Conservation (phyloP, 352 stramenopile species). For the Globisporangium canariense region DNA sequence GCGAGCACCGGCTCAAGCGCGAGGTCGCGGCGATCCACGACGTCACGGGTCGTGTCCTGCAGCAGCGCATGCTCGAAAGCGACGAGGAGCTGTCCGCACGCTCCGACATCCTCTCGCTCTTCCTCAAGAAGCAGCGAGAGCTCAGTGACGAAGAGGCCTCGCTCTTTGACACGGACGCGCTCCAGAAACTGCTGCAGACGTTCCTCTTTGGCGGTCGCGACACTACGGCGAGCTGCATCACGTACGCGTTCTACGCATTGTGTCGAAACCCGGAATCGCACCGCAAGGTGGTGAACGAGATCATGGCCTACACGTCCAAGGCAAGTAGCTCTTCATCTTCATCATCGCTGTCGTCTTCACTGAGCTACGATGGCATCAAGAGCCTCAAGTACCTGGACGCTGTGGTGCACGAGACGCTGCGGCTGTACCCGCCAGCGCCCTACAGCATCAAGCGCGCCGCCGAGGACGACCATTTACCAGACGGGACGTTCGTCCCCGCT, state of each 20-base stretch:
- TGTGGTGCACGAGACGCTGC: too few species aligned
- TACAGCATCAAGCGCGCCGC: conserved; percentile 57
- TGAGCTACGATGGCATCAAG: conserved; percentile 32
- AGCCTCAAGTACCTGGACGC: too few species aligned
- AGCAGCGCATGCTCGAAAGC: conserved; percentile 32
- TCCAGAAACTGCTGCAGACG: conserved; percentile 24
- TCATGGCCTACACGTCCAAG: not conserved
- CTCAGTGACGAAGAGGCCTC: conserved; percentile 19
- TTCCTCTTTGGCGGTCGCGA: conserved; percentile 45
- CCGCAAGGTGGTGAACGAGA: conserved; percentile 1
- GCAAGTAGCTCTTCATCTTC: too few species aligned
- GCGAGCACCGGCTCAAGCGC: conserved; percentile 39
- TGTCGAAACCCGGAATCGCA: conserved; percentile 2
- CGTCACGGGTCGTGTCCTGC: conserved; percentile 42
- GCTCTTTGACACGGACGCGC: conserved; percentile 26
- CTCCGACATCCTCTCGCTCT: conserved; percentile 48
- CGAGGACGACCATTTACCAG: conserved; percentile 7
- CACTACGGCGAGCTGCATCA: conserved; percentile 26
- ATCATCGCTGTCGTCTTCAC: not conserved
- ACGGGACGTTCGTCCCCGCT: conserved; percentile 28
- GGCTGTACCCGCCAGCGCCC: conserved; percentile 1
- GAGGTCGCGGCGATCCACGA: conserved; percentile 24
- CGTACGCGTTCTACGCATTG: conserved; percentile 7
- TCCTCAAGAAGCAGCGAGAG: conserved; percentile 51
- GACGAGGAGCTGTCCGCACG: conserved; percentile 26